Evolutionary conservation across 352 stramenopile genomes (phyloP), one percentile per base, ranked within the genome.

Genomic region (Phytophthora cactorum): DNA sequence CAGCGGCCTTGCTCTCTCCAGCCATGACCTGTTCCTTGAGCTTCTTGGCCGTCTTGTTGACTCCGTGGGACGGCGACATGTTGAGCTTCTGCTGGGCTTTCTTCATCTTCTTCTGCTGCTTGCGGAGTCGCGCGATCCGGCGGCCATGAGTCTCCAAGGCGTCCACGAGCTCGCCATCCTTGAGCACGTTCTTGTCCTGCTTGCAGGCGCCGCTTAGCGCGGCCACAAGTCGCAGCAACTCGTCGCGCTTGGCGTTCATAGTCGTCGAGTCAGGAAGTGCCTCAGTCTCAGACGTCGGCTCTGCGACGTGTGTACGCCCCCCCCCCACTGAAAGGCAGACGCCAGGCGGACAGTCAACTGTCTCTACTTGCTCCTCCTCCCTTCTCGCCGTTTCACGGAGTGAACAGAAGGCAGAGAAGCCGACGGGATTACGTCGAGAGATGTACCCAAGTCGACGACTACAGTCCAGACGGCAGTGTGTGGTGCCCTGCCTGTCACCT

Each of bases 131-230:
- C 53, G 86, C 66, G 28, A 93, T 91, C 62, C 80, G 62, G 45
- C 79, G 81, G 15, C 82, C 85, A 34, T 76, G 70, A 9, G 66
- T 68, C 69, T 93, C 85, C 34, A 93, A 60, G 31, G 59, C 54
- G 66, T 93, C 85, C 62, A 93, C 83, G 17, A 93, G 76, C 62
- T 79, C 71, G 28, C 67, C 62, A 61, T 93, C 85, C 59, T 88
- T 87, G 14, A 93, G 78, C 62, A 91, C 79, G 31, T 91, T 91
- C 27, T 49, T 38, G 70, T 93, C 83, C 27, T 69, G 56, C 53
- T 75, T 72, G 50, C 85, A 93, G 22, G 85, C 85, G 57, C 54
- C 64, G 62, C 82, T 91, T 17, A 93, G 77, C 38, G 79, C 74
- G 17, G 68, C 73, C 59, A 93, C 81, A 15, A 91, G 74, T n/a